These are phyloP conservation scores for Starmerella davenportii DNA, from an alignment of 805 yeast species.

Conservation along the genomic window DNA sequence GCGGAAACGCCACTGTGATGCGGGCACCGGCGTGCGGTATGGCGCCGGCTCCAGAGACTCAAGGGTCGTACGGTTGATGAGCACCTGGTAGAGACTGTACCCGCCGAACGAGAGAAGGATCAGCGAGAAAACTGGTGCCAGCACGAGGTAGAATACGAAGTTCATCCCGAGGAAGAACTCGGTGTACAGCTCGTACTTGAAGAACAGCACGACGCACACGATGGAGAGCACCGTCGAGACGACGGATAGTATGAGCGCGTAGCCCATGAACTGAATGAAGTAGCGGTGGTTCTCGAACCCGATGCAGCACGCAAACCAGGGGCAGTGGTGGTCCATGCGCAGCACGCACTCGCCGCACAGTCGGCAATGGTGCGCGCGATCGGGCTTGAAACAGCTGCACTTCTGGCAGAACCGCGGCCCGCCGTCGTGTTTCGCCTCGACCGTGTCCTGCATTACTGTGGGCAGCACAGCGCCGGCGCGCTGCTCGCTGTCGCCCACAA, in stretches of 20 bases:
- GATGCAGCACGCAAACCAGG: constrained; percentile 83
- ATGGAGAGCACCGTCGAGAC: constrained; percentile 9
- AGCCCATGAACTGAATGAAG: constrained; percentile 55
- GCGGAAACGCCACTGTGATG: constrained; percentile 24
- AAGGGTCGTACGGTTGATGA: constrained; percentile 58
- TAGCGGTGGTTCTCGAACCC: constrained; percentile 68
- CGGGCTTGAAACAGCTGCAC: constrained; percentile 29
- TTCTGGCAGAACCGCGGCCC: constrained; percentile 25
- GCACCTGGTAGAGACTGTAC: constrained; percentile 37
- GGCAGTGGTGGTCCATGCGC: constrained; percentile 54
- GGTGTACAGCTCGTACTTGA: constrained; percentile 13
- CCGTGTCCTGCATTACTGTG: constrained; percentile 15
- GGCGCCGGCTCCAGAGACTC: constrained; percentile 36
- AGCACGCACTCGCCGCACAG: constrained; percentile 25
- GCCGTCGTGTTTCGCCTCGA: constrained; percentile 28
- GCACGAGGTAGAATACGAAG: constrained; percentile 40
- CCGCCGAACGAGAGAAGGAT: constrained; percentile 35
- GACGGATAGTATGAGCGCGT: constrained; percentile 26
- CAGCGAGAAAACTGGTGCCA: constrained; percentile 35
- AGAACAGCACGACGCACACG: constrained; percentile 13
- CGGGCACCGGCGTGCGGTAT: constrained; percentile 23
- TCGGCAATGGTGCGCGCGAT: constrained; percentile 29
- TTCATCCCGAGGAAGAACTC: constrained; percentile 35
- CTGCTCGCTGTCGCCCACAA: background rate
- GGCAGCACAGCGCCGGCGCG: constrained; percentile 12